Base-by-base conservation (phyloP, 1,139 yeast genomes). In the Candida labiduridarum region DNA sequence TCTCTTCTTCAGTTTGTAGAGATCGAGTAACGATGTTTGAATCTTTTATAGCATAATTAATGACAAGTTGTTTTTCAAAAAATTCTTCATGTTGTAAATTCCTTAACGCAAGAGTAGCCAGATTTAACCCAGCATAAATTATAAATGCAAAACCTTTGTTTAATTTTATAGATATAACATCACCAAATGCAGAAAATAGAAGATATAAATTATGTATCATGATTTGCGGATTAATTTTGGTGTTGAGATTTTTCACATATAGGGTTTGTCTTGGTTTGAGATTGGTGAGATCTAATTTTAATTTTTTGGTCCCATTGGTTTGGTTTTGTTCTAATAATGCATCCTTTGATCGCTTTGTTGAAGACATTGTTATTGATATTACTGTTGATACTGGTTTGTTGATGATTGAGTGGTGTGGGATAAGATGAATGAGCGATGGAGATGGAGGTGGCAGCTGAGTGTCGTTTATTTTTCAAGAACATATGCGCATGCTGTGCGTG, bases 121-220 rank as follows among this genome's bases (percentile, higher is more conserved):
- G 76, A 5, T 71, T 70, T 1, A 72, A 56, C 41, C 76, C 75
- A 25, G 78, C 75, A 52, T 84, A 80, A 5, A 82, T 77, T 1
- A 89, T 66, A 70, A 87, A 90, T 0, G 95, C 96, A 64, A 87
- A 95, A 0, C 96, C 96, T 40, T 92, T 71, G 47, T 76, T 75
- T 45, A 76, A 61, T 30, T 77, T 72, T 22, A 89, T 74, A 35
- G 82, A 82, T 3, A 87, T 62, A 2, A 89, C 76, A 56, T 84
- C 89, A 1, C 95, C 96, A 62, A 78, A 87, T 0, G 86, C 75
- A 15, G 87, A 74, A 60, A 86, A 87, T 7, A 87, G 65, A 48
- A 87, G 62, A 63, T 84, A 87, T 30, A 89, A 68, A 51, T 78
- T 78, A 51, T 79, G 79, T 55, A 78, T 79, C 52, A 88, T 64